Conservation (phyloP, 192 early-diverging fungal species). For the Phlyctochytrium planicorne region DNA sequence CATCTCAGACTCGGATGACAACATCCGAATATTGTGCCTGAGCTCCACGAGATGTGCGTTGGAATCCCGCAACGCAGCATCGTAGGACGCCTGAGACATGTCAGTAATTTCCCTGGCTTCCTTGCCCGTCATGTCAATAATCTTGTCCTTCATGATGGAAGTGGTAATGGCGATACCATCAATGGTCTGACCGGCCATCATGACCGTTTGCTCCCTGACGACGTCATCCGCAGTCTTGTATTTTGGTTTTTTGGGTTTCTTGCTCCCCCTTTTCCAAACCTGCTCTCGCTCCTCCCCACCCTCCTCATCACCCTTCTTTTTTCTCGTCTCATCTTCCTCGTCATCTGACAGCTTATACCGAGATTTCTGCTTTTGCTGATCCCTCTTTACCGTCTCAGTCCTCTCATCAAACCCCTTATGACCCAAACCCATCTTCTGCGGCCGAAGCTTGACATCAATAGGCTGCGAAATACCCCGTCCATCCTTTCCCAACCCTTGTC, state of each 20-base stretch:
- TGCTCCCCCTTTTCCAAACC: slow-evolving; percentile 46
- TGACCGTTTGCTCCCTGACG: slow-evolving; percentile 52
- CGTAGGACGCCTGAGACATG: slow-evolving; percentile 33
- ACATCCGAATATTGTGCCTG: slow-evolving; percentile 69
- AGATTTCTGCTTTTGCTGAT: slow-evolving; percentile 36
- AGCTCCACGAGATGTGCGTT: slow-evolving; percentile 70
- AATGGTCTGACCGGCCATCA: slow-evolving; percentile 8
- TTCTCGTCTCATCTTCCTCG: slow-evolving; percentile 55
- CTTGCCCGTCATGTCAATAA: slow-evolving; percentile 83
- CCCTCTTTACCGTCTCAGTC: slow-evolving; percentile 62
- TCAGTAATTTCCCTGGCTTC: slow-evolving; percentile 44
- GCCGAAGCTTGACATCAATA: slow-evolving; percentile 83
- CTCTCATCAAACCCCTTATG: slow-evolving; percentile 78
- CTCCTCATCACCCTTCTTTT: slow-evolving; percentile 30
- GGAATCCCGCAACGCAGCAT: slow-evolving; percentile 43
- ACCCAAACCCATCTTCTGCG: slow-evolving; percentile 77
- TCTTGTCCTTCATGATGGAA: slow-evolving; percentile 56
- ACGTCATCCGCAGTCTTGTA: slow-evolving; percentile 81
- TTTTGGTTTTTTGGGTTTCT: slow-evolving; percentile 39
- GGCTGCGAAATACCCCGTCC: slow-evolving; percentile 88
- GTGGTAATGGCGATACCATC: not conserved
- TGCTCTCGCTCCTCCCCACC: slow-evolving; percentile 2
- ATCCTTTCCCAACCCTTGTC: slow-evolving; percentile 85
- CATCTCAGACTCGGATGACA: slow-evolving; percentile 68
- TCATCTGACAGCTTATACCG: slow-evolving; percentile 9